phyloP scores from a whole-genome alignment of 1,139 yeast species.

The Yarrowia galli region DNA sequence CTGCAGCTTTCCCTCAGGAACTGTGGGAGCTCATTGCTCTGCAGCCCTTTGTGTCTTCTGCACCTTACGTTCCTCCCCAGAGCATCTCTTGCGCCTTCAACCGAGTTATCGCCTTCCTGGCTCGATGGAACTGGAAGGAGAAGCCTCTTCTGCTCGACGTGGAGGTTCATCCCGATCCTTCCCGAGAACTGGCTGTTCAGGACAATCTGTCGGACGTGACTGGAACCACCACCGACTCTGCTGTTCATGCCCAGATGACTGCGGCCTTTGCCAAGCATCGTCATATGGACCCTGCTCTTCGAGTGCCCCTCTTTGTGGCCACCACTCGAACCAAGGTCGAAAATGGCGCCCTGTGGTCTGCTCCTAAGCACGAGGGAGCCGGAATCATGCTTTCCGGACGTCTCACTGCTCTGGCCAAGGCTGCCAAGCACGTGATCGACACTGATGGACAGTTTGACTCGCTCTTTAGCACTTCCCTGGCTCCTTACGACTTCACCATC shows the following conservation, averaged over 20 bases:
- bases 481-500: constrained; percentile 83
- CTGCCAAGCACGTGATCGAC: constrained; percentile 65
- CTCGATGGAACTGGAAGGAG: constrained; percentile 94
- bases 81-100: constrained; percentile 82
- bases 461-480: constrained; percentile 78
- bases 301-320: constrained; percentile 77
- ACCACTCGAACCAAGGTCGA: constrained; percentile 37
- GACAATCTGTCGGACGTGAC: constrained; percentile 44
- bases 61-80: constrained; percentile 81
- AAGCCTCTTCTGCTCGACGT: constrained; percentile 82
- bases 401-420: constrained; percentile 84
- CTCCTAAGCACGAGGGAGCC: constrained; percentile 28
- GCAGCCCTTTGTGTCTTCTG: constrained; percentile 84
- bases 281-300: constrained; percentile 78
- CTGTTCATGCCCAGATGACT: constrained; percentile 67
- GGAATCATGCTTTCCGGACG: constrained; percentile 72
- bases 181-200: constrained; percentile 51
- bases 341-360: constrained; percentile 36
- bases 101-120: constrained; percentile 71
- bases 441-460: constrained; percentile 52
- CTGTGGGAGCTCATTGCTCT: constrained; percentile 81
- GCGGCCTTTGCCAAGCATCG: constrained; percentile 71
- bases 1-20: constrained; percentile 60
- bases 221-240: constrained; percentile 70
- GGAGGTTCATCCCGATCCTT: constrained; percentile 57